Evolutionary conservation across 2,329 filamentous ascomycete species (phyloP).

Genomic region (Dryadomyces quercivorus): DNA sequence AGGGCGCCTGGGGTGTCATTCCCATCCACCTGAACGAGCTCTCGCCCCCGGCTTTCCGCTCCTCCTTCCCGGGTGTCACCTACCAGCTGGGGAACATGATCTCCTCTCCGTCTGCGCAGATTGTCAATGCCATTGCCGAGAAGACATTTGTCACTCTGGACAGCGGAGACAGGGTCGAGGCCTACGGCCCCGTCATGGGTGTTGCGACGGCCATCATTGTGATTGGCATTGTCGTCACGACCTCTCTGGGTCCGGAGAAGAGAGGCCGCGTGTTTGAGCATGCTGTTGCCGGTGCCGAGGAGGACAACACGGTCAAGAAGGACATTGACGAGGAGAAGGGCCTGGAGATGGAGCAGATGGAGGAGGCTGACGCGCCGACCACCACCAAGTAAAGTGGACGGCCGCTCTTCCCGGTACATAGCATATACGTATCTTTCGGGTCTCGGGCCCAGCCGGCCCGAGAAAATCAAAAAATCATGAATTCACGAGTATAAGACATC

Average conservation of each 20-base stretch:
- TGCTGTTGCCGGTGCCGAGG: constrained; percentile 25
- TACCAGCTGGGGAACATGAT: constrained; percentile 70
- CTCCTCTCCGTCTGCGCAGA: constrained; percentile 43
- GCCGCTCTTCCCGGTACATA: no score
- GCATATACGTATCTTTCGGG: no score
- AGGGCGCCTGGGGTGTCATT: constrained; percentile 55
- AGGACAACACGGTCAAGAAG: constrained; percentile 11
- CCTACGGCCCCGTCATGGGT: constrained; percentile 65
- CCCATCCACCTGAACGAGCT: constrained; percentile 66
- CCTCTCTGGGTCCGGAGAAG: constrained; percentile 62
- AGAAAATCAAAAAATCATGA: no score
- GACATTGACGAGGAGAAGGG: constrained; percentile 7
- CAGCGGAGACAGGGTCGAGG: constrained; percentile 47
- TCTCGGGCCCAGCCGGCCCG: no score
- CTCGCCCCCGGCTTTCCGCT: constrained; percentile 57
- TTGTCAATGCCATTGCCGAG: constrained; percentile 1
- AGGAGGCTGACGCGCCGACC: no score
- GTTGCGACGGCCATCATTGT: constrained; percentile 68
- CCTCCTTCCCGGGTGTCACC: constrained; percentile 56
- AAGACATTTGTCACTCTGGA: constrained; percentile 39
- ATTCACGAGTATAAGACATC: no score
- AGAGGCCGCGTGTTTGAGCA: constrained; percentile 58
- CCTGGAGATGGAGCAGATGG: not conserved
- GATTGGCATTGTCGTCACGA: constrained; percentile 53
- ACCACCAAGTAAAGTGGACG: no score